These are phyloP conservation scores for Aspergillus asperescens DNA, from an alignment of 495 filamentous ascomycete species.

Conservation along the genomic window DNA sequence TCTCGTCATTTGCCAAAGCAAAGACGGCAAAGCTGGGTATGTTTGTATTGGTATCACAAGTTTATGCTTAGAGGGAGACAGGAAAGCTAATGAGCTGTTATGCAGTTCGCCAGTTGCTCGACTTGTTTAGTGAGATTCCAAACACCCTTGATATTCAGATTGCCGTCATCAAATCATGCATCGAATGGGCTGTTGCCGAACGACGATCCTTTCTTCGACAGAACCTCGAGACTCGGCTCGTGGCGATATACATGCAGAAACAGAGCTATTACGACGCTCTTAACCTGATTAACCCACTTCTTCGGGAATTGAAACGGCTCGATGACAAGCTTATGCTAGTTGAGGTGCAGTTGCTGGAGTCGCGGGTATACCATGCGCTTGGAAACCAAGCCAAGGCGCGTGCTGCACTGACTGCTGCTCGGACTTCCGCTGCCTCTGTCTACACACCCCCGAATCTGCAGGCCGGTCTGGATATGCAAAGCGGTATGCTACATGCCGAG, in stretches of 20 bases:
- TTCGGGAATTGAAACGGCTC: constrained; percentile 92
- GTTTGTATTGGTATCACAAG: constrained; percentile 15
- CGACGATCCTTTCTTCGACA: constrained; percentile 92
- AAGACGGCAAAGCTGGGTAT: constrained; percentile 98
- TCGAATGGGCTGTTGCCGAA: constrained; percentile 97
- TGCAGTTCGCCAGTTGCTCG: constrained; percentile 91
- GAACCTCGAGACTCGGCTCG: constrained; percentile 93
- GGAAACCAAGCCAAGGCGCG: constrained; percentile 96
- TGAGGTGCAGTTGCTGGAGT: constrained; percentile 97
- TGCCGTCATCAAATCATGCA: constrained; percentile 91
- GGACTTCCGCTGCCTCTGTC: constrained; percentile 90
- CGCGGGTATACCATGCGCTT: constrained; percentile 92
- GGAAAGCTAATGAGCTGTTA: neutral
- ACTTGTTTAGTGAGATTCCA: constrained; percentile 88
- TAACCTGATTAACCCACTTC: constrained; percentile 89
- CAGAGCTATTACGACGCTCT: constrained; percentile 94
- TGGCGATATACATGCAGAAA: constrained; percentile 91
- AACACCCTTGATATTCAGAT: constrained; percentile 91
- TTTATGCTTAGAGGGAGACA: neutral
- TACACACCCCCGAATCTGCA: constrained; percentile 95
- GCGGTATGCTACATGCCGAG: constrained; percentile 95
- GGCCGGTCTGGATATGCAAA: constrained; percentile 97
- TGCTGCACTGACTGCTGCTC: constrained; percentile 87
- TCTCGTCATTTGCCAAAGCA: constrained; percentile 95
- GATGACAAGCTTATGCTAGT: constrained; percentile 98